Evolutionary conservation across 257 asterid species (phyloP), one percentile per base, ranked within the genome.

Genomic region (Nicotiana obtusifolia): DNA sequence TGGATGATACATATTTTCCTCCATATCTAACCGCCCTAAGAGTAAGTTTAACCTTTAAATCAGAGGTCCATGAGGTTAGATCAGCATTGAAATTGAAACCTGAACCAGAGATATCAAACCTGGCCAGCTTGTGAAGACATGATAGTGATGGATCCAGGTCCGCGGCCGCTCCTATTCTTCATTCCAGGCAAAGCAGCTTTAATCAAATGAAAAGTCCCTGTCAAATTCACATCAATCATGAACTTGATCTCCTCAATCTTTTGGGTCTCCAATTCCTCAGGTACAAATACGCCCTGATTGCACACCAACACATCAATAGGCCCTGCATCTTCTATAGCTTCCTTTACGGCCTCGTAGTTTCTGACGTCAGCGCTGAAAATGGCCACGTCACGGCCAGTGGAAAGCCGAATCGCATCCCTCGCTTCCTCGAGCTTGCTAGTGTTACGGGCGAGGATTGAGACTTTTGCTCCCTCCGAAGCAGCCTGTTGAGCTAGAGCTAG

Each of bases 91-190:
- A 71, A 22, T 41, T 71, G 20, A 71, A 1, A 71, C 6, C 44
- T 5, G 6, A 71, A 44, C 7, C 3, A 24, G 2, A 81, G 14
- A 31, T 17, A 2, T 9, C 10, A 7, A 81, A 96, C 98, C 98
- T 96, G 99, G 68, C 99, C 99, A 5, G 98, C 98, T 89, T 96
- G 99, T 15, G 98, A 94, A 19, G 98, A 96, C 98, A 96, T 91
- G 73, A 96, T 84, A 9, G 98, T 97, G 44, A 96, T 93, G 3
- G 97, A 94, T 10, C 88, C 95, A 5, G 99, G 97, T 10, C 95
- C 97, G 17, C 89, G 81, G 54, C 80, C 93, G 52, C 79, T 84
- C 77, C 98, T 87, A 26, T 16, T 86, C 88, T 91, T 96, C 99
- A 96, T 96, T 26, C 84, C 89, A 20, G 97, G 97, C 91, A 96